Evolutionary conservation across 1,284 basidiomycete genomes (phyloP).

Genomic region (Trichosporon faecale): DNA sequence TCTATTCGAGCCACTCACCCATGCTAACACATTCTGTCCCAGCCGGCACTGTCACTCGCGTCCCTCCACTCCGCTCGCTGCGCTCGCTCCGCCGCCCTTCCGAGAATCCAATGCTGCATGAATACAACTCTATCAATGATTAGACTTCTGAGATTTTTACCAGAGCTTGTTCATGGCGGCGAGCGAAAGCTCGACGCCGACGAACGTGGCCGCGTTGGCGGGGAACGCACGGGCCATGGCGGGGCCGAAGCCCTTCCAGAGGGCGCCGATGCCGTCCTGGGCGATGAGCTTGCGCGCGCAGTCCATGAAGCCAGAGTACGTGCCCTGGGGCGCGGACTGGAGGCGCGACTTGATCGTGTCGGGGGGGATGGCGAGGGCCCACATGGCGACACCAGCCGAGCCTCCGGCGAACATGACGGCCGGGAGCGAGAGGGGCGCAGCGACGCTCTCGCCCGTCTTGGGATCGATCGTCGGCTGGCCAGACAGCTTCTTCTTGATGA

Average conservation of each 20-base stretch:
- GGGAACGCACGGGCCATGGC: slow-evolving; percentile 80
- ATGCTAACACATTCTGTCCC: too few relatives aligned
- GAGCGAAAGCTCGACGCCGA: slow-evolving; percentile 52
- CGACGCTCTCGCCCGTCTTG: slow-evolving; percentile 59
- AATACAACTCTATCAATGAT: slow-evolving; percentile 8
- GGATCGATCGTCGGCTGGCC: slow-evolving; percentile 32
- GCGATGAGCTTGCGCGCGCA: slow-evolving; percentile 89
- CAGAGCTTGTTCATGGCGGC: slow-evolving; percentile 50
- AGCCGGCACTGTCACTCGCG: not conserved
- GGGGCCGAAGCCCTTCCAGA: slow-evolving; percentile 97
- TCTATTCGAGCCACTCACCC: not conserved
- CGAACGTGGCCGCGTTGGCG: slow-evolving; percentile 57
- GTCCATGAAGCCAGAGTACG: slow-evolving; percentile 90
- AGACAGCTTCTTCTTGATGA: slow-evolving; percentile 76
- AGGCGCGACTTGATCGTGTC: slow-evolving; percentile 95
- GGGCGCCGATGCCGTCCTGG: slow-evolving; percentile 78
- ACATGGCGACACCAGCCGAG: slow-evolving; percentile 95
- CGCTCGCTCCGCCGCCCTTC: not conserved
- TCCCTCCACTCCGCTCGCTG: not conserved
- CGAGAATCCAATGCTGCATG: slow-evolving; percentile 8
- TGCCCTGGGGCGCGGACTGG: slow-evolving; percentile 94
- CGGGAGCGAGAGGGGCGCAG: slow-evolving; percentile 78
- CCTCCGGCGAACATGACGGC: slow-evolving; percentile 91
- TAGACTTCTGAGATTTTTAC: slow-evolving; percentile 23
- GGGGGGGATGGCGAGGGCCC: slow-evolving; percentile 90